Percentiles rank a stretch among this genome's conserved stretches.
Evolutionary conservation across 805 yeast species (phyloP).

Genomic region (Ogataea glucozyma): DNA sequence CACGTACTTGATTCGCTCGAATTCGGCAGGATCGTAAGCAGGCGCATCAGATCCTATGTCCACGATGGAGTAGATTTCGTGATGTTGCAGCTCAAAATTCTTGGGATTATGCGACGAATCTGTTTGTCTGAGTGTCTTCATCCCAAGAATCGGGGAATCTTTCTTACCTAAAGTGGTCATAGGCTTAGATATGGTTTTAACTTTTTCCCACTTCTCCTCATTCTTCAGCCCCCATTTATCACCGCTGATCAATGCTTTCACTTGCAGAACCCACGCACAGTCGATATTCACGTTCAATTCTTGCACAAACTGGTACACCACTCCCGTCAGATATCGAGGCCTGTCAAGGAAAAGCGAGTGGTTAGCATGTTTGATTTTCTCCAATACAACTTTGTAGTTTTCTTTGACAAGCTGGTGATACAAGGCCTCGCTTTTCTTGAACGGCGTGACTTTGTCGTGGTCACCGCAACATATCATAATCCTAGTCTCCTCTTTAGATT

Average conservation of each 20-base stretch:
- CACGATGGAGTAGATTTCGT: constrained; percentile 57
- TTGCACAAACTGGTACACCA: constrained; percentile 57
- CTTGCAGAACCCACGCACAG: constrained; percentile 69
- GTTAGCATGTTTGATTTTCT: constrained; percentile 52
- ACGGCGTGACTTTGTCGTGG: constrained; percentile 56
- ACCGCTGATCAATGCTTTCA: constrained; percentile 61
- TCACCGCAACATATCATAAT: constrained; percentile 60
- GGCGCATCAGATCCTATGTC: constrained; percentile 74
- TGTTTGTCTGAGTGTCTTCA: constrained; percentile 72
- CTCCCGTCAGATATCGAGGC: constrained; percentile 65
- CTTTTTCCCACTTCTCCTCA: constrained; percentile 67
- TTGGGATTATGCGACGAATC: constrained; percentile 62
- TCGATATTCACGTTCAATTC: constrained; percentile 51
- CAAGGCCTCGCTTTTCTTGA: constrained; percentile 36
- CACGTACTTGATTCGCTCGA: constrained; percentile 55
- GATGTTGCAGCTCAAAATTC: constrained; percentile 49
- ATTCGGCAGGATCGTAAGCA: constrained; percentile 64
- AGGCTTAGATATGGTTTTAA: constrained; percentile 50
- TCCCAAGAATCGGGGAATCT: constrained; percentile 56
- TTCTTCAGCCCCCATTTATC: constrained; percentile 82
- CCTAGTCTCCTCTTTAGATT: constrained; percentile 38
- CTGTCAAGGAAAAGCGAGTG: constrained; percentile 64
- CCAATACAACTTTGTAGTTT: constrained; percentile 36
- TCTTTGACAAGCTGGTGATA: constrained; percentile 30
- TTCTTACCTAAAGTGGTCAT: constrained; percentile 34